Percentiles rank a stretch among this genome's conserved stretches.
Evolutionary conservation across 768 basidiomycete species (phyloP).

Genomic region (Mycena rosella): DNA sequence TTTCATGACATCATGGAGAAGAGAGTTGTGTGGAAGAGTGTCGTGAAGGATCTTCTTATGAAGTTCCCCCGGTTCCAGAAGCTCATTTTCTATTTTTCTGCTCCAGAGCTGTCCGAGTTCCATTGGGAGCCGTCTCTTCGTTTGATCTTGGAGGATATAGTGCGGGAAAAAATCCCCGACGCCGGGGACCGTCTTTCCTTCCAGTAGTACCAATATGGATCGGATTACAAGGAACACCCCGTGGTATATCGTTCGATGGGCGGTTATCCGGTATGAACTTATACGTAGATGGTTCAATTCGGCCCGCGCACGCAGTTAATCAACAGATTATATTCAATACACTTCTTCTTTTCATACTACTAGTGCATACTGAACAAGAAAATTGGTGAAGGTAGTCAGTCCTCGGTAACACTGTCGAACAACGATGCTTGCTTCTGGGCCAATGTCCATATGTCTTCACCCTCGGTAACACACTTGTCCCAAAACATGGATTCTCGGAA

Average conservation of each 20-base stretch:
- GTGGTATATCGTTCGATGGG: not conserved
- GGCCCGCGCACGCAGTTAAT: too few relatives aligned
- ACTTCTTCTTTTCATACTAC: too few relatives aligned
- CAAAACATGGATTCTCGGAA: constrained; percentile 3
- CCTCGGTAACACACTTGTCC: not conserved
- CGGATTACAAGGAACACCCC: not conserved
- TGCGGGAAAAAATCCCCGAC: not conserved
- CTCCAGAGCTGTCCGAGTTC: not conserved
- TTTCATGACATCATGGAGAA: not conserved
- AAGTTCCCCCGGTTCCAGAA: not conserved
- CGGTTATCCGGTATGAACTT: not conserved
- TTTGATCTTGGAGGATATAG: not conserved
- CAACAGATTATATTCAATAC: too few relatives aligned
- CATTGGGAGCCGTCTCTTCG: not conserved
- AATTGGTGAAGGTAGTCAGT: too few relatives aligned
- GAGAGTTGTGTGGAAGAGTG: not conserved
- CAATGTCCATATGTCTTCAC: constrained; percentile 23
- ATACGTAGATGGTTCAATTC: not conserved
- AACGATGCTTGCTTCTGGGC: constrained; percentile 1
- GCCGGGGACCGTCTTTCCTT: not conserved
- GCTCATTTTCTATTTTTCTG: not conserved
- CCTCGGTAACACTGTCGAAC: not conserved
- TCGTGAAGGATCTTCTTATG: not conserved
- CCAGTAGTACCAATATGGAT: not conserved
- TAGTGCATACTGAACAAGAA: too few relatives aligned